Conservation (phyloP, 169 alveolate genomes). For the Eimeria brunetti region DNA sequence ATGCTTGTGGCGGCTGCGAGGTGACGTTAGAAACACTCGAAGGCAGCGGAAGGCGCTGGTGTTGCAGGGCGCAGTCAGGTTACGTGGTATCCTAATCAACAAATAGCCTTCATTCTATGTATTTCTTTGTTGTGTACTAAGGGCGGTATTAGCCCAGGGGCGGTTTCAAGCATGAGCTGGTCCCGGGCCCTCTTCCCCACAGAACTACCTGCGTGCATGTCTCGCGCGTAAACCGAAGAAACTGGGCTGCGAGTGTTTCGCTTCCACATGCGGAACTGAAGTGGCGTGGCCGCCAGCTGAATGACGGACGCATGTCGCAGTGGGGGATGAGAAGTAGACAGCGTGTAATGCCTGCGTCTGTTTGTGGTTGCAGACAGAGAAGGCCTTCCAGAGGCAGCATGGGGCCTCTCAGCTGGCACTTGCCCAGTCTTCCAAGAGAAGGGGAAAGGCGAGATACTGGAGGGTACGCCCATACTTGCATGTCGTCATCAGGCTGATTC, state of each 20-base stretch:
- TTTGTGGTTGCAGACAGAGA: conserved; percentile 84
- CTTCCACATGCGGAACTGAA: background rate
- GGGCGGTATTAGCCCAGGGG: background rate
- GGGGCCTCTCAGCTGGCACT: conserved; percentile 86
- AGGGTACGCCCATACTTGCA: background rate
- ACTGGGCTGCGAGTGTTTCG: background rate
- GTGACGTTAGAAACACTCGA: background rate
- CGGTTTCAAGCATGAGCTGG: background rate
- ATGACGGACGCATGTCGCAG: background rate
- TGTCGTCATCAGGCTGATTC: background rate
- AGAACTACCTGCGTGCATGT: background rate
- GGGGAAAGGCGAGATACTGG: conserved; percentile 81
- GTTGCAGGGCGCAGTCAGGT: background rate
- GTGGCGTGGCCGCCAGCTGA: background rate
- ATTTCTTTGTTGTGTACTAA: background rate
- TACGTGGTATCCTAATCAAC: background rate
- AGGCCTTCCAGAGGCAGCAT: conserved; percentile 90
- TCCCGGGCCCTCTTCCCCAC: background rate
- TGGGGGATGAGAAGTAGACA: background rate
- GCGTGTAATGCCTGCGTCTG: background rate
- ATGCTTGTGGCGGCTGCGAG: background rate
- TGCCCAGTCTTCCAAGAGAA: conserved; percentile 79
- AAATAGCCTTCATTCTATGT: background rate
- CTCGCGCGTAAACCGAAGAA: too few species aligned
- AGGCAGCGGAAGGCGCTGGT: background rate